Percentiles rank a stretch among this genome's conserved stretches.
Conservation (phyloP, 2,329 filamentous ascomycete genomes). For the Lasiodiplodia hormozganensis region DNA sequence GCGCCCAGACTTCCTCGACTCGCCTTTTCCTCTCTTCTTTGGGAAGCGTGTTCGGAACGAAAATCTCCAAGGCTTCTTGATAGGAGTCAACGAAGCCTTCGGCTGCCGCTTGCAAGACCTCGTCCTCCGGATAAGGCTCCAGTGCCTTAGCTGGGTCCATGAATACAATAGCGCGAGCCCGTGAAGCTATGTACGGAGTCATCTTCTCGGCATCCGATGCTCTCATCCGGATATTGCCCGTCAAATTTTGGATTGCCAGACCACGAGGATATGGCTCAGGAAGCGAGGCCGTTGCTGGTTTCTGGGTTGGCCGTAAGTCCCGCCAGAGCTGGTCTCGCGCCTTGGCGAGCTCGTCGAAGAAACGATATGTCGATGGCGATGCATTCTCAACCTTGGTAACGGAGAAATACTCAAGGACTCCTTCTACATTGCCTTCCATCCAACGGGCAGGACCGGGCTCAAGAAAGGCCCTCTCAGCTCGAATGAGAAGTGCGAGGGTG, state of each 20-base stretch:
- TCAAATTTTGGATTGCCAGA: constrained; percentile 44
- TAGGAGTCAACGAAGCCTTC: constrained; percentile 46
- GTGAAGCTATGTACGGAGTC: constrained; percentile 39
- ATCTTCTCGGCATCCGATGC: constrained; percentile 28
- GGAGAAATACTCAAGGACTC: constrained; percentile 11
- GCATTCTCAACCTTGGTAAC: constrained; percentile 29
- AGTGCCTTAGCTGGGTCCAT: constrained; percentile 34
- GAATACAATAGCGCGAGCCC: constrained; percentile 36
- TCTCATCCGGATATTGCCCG: constrained; percentile 31
- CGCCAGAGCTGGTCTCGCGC: constrained; percentile 43
- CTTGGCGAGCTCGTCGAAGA: constrained; percentile 46
- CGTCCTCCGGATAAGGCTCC: constrained; percentile 33
- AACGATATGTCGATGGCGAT: constrained; percentile 38
- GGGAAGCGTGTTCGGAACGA: constrained; percentile 26
- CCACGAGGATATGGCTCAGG: constrained; percentile 42
- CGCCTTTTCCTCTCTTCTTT: constrained; percentile 28
- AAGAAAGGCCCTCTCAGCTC: constrained; percentile 35
- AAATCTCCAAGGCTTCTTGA: constrained; percentile 37
- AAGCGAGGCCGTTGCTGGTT: constrained; percentile 38
- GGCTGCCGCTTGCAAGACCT: constrained; percentile 38
- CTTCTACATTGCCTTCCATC: constrained; percentile 28
- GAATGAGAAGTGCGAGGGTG: constrained; percentile 39
- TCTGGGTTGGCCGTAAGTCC: constrained; percentile 34
- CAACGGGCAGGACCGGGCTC: constrained; percentile 33
- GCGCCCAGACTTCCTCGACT: constrained; percentile 37